Conservation (phyloP, 306 rosid species). For the Hippophae tibetana region DNA sequence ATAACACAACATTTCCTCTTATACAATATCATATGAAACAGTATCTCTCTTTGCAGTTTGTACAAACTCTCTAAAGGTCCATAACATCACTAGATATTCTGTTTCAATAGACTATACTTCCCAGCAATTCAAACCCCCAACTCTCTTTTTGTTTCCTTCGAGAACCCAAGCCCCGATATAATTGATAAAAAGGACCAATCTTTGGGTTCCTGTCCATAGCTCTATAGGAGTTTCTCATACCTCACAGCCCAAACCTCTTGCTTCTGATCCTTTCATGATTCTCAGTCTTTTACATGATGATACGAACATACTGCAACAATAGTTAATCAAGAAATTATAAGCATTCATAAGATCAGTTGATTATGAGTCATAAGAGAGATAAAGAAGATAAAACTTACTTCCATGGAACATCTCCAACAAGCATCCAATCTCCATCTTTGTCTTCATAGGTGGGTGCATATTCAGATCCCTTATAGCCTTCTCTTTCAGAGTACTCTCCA, state of each 20-base stretch:
- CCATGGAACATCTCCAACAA: slow-evolving; percentile 98
- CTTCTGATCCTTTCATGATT: slow-evolving; percentile 89
- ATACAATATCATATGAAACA: no score
- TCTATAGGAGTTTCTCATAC: slow-evolving; percentile 25
- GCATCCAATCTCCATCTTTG: slow-evolving; percentile 95
- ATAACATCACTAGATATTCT: no score
- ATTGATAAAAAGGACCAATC: background rate
- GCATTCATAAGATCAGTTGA: no score
- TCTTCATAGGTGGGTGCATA: slow-evolving; percentile 85
- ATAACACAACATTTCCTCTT: no score
- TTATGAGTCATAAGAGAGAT: no score
- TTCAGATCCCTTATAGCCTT: slow-evolving; percentile 82
- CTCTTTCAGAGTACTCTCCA: slow-evolving; percentile 74
- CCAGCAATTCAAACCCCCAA: slow-evolving; percentile 5
- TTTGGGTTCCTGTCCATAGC: slow-evolving; percentile 3
- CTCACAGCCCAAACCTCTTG: slow-evolving; percentile 70
- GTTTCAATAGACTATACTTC: no score
- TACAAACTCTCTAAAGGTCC: no score
- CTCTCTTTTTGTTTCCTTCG: slow-evolving; percentile 14
- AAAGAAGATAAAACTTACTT: slow-evolving; percentile 17
- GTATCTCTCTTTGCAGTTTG: no score
- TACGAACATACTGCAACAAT: slow-evolving; percentile 41
- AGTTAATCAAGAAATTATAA: no score
- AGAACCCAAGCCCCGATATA: slow-evolving; percentile 53
- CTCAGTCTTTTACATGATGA: slow-evolving; percentile 79